Evolutionary conservation across 768 basidiomycete species (phyloP), one percentile per base, ranked within the genome.

Genomic region (Baorangia bicolor): DNA sequence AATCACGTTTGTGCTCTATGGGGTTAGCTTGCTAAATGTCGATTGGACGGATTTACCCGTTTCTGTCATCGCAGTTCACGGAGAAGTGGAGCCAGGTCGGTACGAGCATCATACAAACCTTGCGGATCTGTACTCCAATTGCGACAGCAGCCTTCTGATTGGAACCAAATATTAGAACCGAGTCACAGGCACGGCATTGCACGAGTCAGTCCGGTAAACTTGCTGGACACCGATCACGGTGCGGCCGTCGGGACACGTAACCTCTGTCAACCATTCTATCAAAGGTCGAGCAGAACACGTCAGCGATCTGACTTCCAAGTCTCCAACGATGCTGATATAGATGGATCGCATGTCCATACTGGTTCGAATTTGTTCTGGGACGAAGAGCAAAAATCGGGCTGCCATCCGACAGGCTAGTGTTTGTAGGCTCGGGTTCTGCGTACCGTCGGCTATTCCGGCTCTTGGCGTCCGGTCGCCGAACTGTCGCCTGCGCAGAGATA

Each of bases 151-250:
- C 14, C 21, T 62, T 51, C 50, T 55, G 57, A 58, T 62, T 42
- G 16, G 50, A 49, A 55, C 21, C 30, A 21, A 34, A 14, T n/a
- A 41, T 38, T 38, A 13, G 41, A 30, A 25, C 11, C 30, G 46
- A 30, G 11, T n/a, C 31, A 25, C 52, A 57, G 55, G 52, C 18
- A 58, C 51, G 16, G 43, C 9, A 43, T 43, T 14, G 38, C 37
- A 40, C 47, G 57, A 58, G 53, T 68, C 66, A 68, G 28, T 23
- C 50, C 66, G 66, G 66, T 35, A 2, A 59, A 20, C 21, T 39
- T 34, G 10, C 16, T 51, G 37, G 21, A 60, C 28, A 33, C 66
- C 66, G 66, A 16, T 23, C n/a, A n/a, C n/a, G n/a, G 6, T 28
- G 6, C 33, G 13, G 10, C 11, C 5, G n/a, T n/a, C n/a, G n/a